Evolutionary conservation across 257 asterid genomes (phyloP).

Genomic region (Ehretia macrophylla): DNA sequence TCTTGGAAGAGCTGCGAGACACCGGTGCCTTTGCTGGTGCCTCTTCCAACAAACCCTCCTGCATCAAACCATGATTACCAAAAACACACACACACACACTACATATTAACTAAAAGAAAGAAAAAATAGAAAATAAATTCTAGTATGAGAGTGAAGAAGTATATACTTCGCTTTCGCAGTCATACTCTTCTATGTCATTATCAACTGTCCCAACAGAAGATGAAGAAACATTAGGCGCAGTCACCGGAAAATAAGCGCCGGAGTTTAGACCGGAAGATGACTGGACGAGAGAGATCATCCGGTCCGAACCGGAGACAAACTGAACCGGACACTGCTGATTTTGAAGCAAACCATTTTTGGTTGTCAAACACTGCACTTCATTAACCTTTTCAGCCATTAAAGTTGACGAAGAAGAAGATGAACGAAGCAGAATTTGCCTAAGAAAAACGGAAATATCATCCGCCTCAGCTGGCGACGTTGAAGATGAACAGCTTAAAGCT

Average conservation of each 20-base stretch:
- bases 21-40: conserved; percentile 21
- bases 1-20: conserved; percentile 43
- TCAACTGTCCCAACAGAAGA: conserved; percentile 45
- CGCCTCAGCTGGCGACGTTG: not conserved
- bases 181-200: conserved; percentile 51
- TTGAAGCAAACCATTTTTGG: conserved; percentile 2
- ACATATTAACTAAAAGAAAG: too few species aligned
- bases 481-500: too few species aligned
- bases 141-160: not conserved
- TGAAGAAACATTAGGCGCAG: conserved; percentile 27
- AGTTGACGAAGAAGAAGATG: conserved; percentile 33
- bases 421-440: conserved; percentile 55
- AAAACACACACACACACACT: not conserved
- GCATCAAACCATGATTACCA: conserved; percentile 5
- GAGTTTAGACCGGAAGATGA: conserved; percentile 18
- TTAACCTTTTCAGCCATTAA: conserved; percentile 1
- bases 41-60: conserved; percentile 40
- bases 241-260: conserved; percentile 19
- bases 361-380: conserved; percentile 15
- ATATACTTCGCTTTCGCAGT: conserved; percentile 72
- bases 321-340: conserved; percentile 3
- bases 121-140: not conserved
- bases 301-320: conserved; percentile 10
- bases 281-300: conserved; percentile 34
- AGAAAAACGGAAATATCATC: conserved; percentile 46